Base-by-base conservation (phyloP, 73 alveolate genomes). In the Blepharisma japonicum region DNA sequence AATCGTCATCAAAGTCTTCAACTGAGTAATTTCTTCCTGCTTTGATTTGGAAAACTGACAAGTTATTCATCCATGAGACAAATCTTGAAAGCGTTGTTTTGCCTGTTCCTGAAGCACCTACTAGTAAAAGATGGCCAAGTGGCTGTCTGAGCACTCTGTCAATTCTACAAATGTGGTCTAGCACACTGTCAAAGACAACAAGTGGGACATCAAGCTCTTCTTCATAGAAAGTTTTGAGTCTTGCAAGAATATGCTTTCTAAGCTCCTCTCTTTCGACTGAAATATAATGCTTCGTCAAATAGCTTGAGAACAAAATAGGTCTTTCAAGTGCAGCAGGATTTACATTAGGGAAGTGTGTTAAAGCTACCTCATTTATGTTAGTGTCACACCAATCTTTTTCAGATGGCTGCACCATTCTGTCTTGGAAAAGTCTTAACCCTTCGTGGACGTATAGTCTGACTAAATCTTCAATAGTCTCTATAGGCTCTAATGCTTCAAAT, bases 11-110 rank as follows among this genome's bases (percentile, higher is more conserved):
- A 83, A 97, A 97, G 79, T 96, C 99, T 21, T 83, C 91, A 45
- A 96, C 96, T 25, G 95, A 94, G 79, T 97, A 97, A 90, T 97
- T 97, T 85, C 99, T 96, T 25, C 99, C 99, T 7, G 99, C 99
- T 83, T 97, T 97, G 71, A 97, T 93, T 71, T 97, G 93, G 92
- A 92, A 96, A 38, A 97, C 99, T 5, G 94, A 77, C 49, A 96
- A 89, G 74, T 97, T 96, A 70, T 97, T 97, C 93, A 96, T 80
- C 99, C 99, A 97, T 18, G 99, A 90, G 27, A 97, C 99, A 82
- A 97, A 97, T 77, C 98, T 86, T 32, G 99, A 91, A 49, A 97
- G 94, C 8, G 95, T 87, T 47, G 90, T 83, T 67, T 83, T 87
- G 23, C 91, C 91, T 8, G 83, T 89, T 54, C 91, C 94, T 7